Conservation (phyloP, 495 filamentous ascomycete species). For the Hypoxylon cercidicola region DNA sequence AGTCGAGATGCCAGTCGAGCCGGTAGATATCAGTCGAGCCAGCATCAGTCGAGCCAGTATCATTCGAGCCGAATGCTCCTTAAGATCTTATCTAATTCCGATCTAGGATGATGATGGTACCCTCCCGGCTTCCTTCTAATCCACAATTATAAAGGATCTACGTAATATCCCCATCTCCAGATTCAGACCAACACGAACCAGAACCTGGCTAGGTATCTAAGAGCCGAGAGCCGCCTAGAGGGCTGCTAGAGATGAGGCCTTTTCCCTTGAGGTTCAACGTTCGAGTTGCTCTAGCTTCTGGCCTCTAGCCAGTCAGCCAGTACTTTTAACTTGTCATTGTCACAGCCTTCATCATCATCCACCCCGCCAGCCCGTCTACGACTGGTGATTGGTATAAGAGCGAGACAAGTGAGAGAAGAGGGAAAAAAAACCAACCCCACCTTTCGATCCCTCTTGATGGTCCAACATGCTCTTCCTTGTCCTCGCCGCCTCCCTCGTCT, state of each 20-base stretch:
- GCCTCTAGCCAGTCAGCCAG: slow-evolving; percentile 27
- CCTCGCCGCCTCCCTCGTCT: slow-evolving; percentile 12
- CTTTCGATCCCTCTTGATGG: slow-evolving; percentile 39
- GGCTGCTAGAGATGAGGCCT: slow-evolving; percentile 30
- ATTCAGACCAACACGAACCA: slow-evolving; percentile 19
- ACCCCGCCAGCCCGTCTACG: slow-evolving; percentile 30
- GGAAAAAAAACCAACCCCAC: slow-evolving; percentile 29
- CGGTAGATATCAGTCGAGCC: slow-evolving; percentile 12
- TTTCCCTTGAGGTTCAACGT: slow-evolving; percentile 25
- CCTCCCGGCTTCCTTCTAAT: slow-evolving; percentile 15
- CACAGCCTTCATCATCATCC: slow-evolving; percentile 28
- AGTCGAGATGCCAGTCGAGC: not conserved
- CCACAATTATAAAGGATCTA: slow-evolving; percentile 40
- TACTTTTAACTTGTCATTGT: slow-evolving; percentile 25
- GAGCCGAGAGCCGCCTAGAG: not conserved
- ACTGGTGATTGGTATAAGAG: slow-evolving; percentile 31
- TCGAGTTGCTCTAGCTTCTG: too few species aligned
- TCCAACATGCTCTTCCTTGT: slow-evolving; percentile 31
- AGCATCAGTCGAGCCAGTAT: not conserved
- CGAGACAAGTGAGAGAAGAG: slow-evolving; percentile 31
- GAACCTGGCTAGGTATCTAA: slow-evolving; percentile 19
- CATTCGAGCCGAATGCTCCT: slow-evolving; percentile 24
- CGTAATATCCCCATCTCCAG: slow-evolving; percentile 31
- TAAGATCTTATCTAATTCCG: slow-evolving; percentile 39
- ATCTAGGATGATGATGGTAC: slow-evolving; percentile 38